Evolutionary conservation across 139 green algal species (phyloP).

Genomic region (Chlorella sp.): DNA sequence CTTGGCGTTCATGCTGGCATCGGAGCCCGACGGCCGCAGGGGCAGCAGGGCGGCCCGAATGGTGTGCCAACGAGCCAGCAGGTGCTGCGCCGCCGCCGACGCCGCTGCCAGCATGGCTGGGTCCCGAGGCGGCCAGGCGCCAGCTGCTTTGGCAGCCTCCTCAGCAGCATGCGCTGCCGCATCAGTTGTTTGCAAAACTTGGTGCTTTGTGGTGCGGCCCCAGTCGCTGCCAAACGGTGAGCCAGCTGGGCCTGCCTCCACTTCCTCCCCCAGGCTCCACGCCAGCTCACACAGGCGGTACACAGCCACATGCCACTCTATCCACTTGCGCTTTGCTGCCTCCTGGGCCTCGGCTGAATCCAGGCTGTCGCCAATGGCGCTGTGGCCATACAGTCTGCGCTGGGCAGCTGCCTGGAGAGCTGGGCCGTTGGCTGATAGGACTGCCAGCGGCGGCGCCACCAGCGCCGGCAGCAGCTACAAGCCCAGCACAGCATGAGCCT

Average conservation of each 20-base stretch:
- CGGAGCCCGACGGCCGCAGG: too few relatives aligned
- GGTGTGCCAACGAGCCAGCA: neutral
- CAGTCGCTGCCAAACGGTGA: neutral
- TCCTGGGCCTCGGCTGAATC: neutral
- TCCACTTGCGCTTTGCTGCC: neutral
- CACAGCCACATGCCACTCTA: neutral
- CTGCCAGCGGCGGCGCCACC: neutral
- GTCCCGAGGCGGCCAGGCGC: neutral
- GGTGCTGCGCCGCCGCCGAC: neutral
- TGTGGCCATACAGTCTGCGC: neutral
- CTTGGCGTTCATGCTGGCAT: too few relatives aligned
- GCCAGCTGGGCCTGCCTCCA: neutral
- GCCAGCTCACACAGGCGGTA: neutral
- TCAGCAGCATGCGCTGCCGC: neutral
- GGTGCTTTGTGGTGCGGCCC: neutral
- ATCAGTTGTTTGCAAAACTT: neutral
- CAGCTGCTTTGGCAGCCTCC: neutral
- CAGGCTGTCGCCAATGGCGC: neutral
- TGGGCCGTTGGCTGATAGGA: neutral
- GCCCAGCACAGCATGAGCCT: too few relatives aligned
- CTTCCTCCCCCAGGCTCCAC: neutral
- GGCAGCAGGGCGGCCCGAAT: neutral
- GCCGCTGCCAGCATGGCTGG: neutral
- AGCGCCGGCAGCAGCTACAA: neutral
- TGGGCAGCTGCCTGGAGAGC: neutral